Evolutionary conservation across 2,329 filamentous ascomycete genomes (phyloP).

Genomic region (Fusarium oligoseptatum): DNA sequence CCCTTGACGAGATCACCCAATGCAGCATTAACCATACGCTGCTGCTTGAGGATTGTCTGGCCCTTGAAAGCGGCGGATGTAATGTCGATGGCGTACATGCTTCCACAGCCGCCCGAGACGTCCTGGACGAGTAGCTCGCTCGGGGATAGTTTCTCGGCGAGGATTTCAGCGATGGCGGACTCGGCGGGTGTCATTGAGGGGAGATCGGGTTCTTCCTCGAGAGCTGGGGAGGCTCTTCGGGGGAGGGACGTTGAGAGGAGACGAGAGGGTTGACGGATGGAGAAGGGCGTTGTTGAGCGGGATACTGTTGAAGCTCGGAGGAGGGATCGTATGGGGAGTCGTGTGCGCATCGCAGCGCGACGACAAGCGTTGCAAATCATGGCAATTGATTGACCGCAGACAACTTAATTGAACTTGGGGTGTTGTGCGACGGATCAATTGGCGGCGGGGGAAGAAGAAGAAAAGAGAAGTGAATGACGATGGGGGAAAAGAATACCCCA

Average conservation of each 20-base stretch:
- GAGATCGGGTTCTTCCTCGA: slow-evolving; percentile 33
- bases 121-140: slow-evolving; percentile 76
- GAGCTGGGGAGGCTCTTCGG: slow-evolving; percentile 24
- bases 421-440: slow-evolving; percentile 20
- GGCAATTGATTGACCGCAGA: background rate
- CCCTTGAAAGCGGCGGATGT: slow-evolving; percentile 79
- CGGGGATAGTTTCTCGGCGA: slow-evolving; percentile 63
- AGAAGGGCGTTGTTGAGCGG: slow-evolving; percentile 19
- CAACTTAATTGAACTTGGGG: background rate
- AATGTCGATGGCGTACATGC: slow-evolving; percentile 89
- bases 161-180: slow-evolving; percentile 68
- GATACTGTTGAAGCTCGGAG: slow-evolving; percentile 15
- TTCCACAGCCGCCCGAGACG: slow-evolving; percentile 85
- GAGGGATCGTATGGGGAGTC: slow-evolving; percentile 24
- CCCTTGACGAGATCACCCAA: slow-evolving; percentile 81
- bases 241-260: slow-evolving; percentile 22
- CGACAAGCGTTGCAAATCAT: slow-evolving; percentile 47
- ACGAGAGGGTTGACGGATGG: slow-evolving; percentile 11
- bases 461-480: slow-evolving; percentile 26
- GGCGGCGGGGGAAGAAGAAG: background rate
- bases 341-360: slow-evolving; percentile 43
- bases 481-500: background rate
- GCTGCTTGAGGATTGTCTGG: slow-evolving; percentile 81
- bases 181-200: slow-evolving; percentile 64
- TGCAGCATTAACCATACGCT: slow-evolving; percentile 82